Conservation (phyloP, 1,284 basidiomycete genomes). For the Hemileia vastatrix region DNA sequence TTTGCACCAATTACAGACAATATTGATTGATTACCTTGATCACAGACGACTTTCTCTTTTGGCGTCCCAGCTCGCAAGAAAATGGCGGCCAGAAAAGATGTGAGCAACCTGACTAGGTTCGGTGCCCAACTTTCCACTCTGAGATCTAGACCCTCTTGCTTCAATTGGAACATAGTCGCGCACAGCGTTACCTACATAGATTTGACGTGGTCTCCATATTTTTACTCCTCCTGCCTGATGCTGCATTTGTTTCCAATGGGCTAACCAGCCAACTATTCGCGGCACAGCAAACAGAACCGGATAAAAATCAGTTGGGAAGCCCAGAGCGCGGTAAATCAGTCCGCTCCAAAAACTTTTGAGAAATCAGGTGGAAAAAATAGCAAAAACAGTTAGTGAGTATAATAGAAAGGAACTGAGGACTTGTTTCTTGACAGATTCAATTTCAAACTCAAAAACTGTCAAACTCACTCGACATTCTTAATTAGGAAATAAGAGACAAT, state of each 20-base stretch:
- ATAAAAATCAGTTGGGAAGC: constrained; percentile 81
- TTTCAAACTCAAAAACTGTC: neutral
- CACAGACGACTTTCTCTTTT: constrained; percentile 10
- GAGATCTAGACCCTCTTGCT: too few relatives aligned
- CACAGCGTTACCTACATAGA: constrained; percentile 63
- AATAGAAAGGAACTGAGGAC: constrained; percentile 13
- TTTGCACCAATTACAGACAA: neutral
- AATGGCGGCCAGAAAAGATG: constrained; percentile 18
- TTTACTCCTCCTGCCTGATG: constrained; percentile 72
- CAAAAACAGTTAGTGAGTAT: neutral
- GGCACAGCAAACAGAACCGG: constrained; percentile 80
- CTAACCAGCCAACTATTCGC: constrained; percentile 76
- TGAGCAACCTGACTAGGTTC: constrained; percentile 15
- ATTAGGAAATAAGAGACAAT: neutral
- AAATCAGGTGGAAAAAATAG: too few relatives aligned
- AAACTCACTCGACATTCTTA: neutral
- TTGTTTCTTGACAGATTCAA: neutral
- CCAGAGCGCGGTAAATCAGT: constrained; percentile 68
- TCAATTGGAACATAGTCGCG: constrained; percentile 62
- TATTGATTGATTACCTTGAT: neutral
- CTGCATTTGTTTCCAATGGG: constrained; percentile 84
- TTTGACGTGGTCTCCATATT: constrained; percentile 76
- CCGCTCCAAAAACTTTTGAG: constrained; percentile 51
- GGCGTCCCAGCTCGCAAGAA: constrained; percentile 17
- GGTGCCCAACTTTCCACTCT: neutral